Evolutionary conservation across 805 yeast species (phyloP), one percentile per base, ranked within the genome.

Genomic region (Dipodascus albidus): DNA sequence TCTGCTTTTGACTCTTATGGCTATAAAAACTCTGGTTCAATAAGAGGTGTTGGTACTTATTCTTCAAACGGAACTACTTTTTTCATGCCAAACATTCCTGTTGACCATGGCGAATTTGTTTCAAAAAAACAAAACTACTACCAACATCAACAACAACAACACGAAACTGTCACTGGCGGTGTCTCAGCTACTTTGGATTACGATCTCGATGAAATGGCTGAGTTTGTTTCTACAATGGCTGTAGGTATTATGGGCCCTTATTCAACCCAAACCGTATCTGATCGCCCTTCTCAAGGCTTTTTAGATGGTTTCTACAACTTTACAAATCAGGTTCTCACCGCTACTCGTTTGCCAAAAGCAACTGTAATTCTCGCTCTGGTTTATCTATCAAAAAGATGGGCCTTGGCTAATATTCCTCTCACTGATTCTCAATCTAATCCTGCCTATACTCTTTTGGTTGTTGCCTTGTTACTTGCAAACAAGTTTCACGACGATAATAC

Each of bases 401-500:
- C 66, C 42, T 60, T 71, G 61, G 72, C 75, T 55, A 68, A 71
- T 42, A 50, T 59, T 4, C 31, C 49, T 15, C 58, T 53, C 70
- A 70, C 52, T 62, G 62, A 50, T 23, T 31, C 47, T 35, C 53
- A 54, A 23, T 75, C 56, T 62, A 72, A 55, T 42, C 35, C 49
- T 20, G 57, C 57, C 20, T 86, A 76, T 71, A 75, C 71, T 64
- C 76, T 72, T 65, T 67, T 88, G 47, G 81, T 83, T 47, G 74
- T 85, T 20, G 77, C 95, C 2, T 74, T 91, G 48, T 79, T 91
- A 38, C 73, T 91, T 57, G 95, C 96, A 49, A 91, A 91, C 73
- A 91, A 91, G 71, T 87, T 88, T 67, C 88, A 90, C 66, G 98
- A 91, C 70, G 99, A 91, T 71, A 89, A 91, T 70, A 91, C 97